phyloP scores from a whole-genome alignment of 495 filamentous ascomycete species.

The Lophiotrema nucula region DNA sequence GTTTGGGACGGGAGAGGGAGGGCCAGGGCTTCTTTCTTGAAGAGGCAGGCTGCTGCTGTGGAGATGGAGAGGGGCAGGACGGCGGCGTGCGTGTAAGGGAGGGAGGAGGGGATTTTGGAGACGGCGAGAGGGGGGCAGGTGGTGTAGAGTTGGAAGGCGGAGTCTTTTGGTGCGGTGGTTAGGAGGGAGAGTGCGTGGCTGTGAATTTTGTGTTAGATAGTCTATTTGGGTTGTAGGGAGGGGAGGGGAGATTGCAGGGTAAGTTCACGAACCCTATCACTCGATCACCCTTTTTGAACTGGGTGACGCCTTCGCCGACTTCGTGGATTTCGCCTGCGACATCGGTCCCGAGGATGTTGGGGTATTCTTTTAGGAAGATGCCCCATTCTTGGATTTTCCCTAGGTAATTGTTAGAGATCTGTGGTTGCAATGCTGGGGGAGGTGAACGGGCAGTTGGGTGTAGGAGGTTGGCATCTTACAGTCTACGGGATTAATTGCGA shows the following conservation, averaged over 20 bases:
- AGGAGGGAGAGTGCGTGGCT: slow-evolving; percentile 38
- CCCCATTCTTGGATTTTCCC: slow-evolving; percentile 30
- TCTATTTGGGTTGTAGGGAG: neutral
- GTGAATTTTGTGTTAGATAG: neutral
- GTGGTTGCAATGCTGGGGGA: too few species aligned
- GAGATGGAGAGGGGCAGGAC: slow-evolving; percentile 56
- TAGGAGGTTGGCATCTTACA: slow-evolving; percentile 37
- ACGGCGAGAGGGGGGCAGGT: slow-evolving; percentile 41
- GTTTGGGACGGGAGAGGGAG: slow-evolving; percentile 41
- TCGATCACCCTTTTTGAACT: slow-evolving; percentile 49
- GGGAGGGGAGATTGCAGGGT: neutral
- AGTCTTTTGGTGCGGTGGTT: slow-evolving; percentile 33
- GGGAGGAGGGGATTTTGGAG: slow-evolving; percentile 46
- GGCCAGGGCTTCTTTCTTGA: slow-evolving; percentile 44
- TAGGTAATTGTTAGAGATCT: neutral
- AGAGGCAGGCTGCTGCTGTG: slow-evolving; percentile 56
- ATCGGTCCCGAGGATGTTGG: slow-evolving; percentile 46
- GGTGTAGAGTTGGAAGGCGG: slow-evolving; percentile 53
- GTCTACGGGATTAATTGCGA: slow-evolving; percentile 47
- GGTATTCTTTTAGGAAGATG: slow-evolving; percentile 42
- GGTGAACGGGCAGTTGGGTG: too few species aligned
- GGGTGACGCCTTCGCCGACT: slow-evolving; percentile 43
- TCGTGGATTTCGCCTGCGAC: slow-evolving; percentile 47
- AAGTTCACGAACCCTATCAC: slow-evolving; percentile 40
- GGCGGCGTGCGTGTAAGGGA: slow-evolving; percentile 49